Base-by-base conservation (phyloP, 257 asterid genomes). In the Solanum piurae region DNA sequence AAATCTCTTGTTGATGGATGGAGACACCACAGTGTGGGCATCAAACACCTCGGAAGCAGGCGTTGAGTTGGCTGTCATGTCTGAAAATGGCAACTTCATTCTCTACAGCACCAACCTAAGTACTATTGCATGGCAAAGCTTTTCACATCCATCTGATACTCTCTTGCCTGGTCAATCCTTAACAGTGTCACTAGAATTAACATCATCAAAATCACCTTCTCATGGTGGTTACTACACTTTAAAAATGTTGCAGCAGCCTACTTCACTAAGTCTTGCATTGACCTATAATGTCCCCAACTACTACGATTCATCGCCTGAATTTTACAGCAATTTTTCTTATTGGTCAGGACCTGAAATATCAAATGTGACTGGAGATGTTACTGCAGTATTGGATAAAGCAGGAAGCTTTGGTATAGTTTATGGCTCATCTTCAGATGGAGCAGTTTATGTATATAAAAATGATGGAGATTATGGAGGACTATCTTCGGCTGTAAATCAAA, bases 301-400 rank as follows among this genome's bases (percentile, higher is more conserved):
- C 5, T 62, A 75, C 36, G 91, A 79, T 33, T 12, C 88, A 2
- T 64, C 89, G 23, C 88, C 93, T 10, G 96, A 92, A 6, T 88
- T 91, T 14, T 86, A 86, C 11, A 84, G 94, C 4, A 96, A 96
- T 86, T 85, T 91, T 62, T 92, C 98, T 4, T 96, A 96, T 88
- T 96, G 98, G 99, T 85, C 94, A 1, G 98, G 94, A 20, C 99
- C 99, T 25, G 96, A 95, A 18, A 94, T 93, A 74, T 96, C 98
- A 12, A 96, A 96, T 55, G 95, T 93, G 14, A 94, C 98, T 0
- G 99, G 98, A 7, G 90, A 94, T 27, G 98, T 96, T 3, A 86
- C 91, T n/a, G 98, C 98, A 7, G 91, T 93, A 5, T 27, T 96
- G 87, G 92, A 92, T 60, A 93, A 88, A 44, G 94, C 91, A 31